Conservation (phyloP, 495 filamentous ascomycete species). For the Penicillium mononematosum region DNA sequence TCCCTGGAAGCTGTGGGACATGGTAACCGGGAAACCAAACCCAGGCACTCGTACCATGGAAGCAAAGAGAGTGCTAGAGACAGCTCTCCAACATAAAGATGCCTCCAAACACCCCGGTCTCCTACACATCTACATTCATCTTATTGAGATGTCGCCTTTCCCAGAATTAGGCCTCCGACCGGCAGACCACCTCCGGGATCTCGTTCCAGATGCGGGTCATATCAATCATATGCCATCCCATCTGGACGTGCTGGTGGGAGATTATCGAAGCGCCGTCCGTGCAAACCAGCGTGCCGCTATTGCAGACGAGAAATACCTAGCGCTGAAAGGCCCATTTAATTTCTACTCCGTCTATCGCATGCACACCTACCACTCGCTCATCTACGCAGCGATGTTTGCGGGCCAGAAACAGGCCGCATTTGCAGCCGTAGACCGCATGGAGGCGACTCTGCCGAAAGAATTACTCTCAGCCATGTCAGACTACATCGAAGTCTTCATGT, state of each 20-base stretch:
- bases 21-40: constrained; percentile 56
- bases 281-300: constrained; percentile 56
- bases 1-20: constrained; percentile 64
- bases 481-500: constrained; percentile 61
- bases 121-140: constrained; percentile 66
- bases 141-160: constrained; percentile 64
- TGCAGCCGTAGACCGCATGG: constrained; percentile 49
- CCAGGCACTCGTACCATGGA: constrained; percentile 56
- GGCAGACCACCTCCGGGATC: constrained; percentile 56
- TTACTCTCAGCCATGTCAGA: constrained; percentile 63
- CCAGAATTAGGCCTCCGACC: constrained; percentile 54
- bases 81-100: constrained; percentile 36
- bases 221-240: constrained; percentile 68
- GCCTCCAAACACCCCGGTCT: constrained; percentile 55
- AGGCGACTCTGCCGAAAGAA: constrained; percentile 52
- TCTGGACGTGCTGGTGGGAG: constrained; percentile 61
- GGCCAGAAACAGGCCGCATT: constrained; percentile 54
- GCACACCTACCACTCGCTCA: constrained; percentile 62
- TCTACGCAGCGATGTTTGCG: constrained; percentile 69
- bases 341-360: constrained; percentile 66
- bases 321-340: constrained; percentile 47
- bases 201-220: constrained; percentile 63
- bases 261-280: constrained; percentile 57
- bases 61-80: constrained; percentile 56
- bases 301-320: constrained; percentile 58